Percentiles rank a stretch among this genome's conserved stretches.
Evolutionary conservation across 495 filamentous ascomycete species (phyloP).

Genomic region (Gamarada debralockiae): DNA sequence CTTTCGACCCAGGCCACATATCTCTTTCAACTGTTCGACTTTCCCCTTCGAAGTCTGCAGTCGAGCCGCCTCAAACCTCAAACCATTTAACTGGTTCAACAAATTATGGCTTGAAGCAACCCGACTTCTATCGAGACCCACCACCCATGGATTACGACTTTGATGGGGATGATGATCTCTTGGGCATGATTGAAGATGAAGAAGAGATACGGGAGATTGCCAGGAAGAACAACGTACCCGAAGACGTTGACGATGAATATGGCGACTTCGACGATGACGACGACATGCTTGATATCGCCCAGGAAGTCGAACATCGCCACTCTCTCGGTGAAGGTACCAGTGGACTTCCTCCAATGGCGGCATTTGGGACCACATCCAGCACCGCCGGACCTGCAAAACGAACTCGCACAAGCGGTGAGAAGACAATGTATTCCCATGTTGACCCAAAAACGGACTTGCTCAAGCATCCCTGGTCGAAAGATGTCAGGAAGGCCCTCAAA

Average conservation of each 20-base stretch:
- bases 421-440: conserved; percentile 34
- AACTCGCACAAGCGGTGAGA: conserved; percentile 31
- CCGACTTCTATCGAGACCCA: conserved; percentile 12
- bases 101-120: conserved; percentile 6
- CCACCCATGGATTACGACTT: conserved; percentile 10
- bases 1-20: neutral
- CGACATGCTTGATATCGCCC: conserved; percentile 61
- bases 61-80: neutral
- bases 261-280: conserved; percentile 65
- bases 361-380: neutral
- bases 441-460: conserved; percentile 32
- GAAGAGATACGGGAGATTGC: conserved; percentile 5
- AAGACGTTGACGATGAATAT: conserved; percentile 48
- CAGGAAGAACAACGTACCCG: neutral
- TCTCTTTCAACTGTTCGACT: neutral
- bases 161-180: conserved; percentile 13
- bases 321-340: conserved; percentile 10
- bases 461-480: conserved; percentile 72
- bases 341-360: conserved; percentile 7
- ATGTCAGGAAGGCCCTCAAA: conserved; percentile 73
- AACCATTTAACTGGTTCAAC: too few species aligned
- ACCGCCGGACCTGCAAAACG: conserved; percentile 7
- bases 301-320: conserved; percentile 49
- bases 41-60: neutral
- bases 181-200: conserved; percentile 15